Evolutionary conservation across 345 rosid genomes (phyloP).

Genomic region (Rhizophora mangle): DNA sequence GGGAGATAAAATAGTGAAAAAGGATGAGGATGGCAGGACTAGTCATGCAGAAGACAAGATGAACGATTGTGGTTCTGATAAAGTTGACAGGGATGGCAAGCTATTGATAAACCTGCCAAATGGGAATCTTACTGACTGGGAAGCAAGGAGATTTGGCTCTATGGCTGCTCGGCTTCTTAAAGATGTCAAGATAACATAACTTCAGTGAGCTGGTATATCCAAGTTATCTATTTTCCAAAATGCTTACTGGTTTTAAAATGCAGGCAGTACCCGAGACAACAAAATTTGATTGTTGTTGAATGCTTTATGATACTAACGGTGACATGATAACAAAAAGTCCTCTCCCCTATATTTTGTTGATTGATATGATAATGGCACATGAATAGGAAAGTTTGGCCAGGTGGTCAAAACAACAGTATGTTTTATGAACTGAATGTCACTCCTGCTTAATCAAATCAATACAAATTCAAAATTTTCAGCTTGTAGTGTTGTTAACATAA

Average conservation of each 20-base stretch:
- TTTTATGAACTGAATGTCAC: no score
- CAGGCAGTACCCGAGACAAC: no score
- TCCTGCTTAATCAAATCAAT: no score
- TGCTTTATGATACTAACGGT: no score
- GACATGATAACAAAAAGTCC: no score
- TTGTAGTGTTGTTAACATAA: no score
- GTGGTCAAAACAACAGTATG: no score
- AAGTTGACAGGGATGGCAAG: constrained; percentile 31
- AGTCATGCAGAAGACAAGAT: constrained; percentile 10
- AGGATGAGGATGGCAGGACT: constrained; percentile 16
- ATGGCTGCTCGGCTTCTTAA: constrained; percentile 91
- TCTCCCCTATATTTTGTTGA: no score
- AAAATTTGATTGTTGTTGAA: no score
- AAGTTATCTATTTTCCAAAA: background rate
- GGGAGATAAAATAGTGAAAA: constrained; percentile 19
- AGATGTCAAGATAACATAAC: constrained; percentile 55
- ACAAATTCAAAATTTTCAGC: no score
- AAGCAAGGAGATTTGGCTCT: constrained; percentile 79
- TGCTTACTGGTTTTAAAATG: background rate
- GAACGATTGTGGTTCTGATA: constrained; percentile 23
- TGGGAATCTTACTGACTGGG: constrained; percentile 77
- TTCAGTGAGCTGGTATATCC: constrained; percentile 18
- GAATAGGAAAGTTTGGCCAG: no score
- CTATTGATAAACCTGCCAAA: constrained; percentile 30
- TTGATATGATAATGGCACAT: no score